Conservation (phyloP, 2,329 filamentous ascomycete species). For the Aschersonia sp. region DNA sequence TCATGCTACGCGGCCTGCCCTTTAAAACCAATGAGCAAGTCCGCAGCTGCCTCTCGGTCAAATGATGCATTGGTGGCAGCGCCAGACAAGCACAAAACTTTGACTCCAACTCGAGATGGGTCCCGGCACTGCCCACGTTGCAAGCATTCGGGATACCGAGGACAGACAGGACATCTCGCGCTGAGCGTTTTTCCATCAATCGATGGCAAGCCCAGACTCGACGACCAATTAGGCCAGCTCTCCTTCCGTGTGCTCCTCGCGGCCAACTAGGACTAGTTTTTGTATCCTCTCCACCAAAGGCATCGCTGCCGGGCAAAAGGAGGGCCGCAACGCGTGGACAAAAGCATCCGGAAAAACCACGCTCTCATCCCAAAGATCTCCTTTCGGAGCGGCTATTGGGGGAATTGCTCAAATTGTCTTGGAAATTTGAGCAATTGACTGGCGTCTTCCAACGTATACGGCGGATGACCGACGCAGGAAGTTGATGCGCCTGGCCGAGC, state of each 20-base stretch:
- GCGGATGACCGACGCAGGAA: slow-evolving; percentile 26
- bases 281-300: slow-evolving; percentile 58
- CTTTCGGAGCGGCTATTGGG: slow-evolving; percentile 33
- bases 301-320: slow-evolving; percentile 23
- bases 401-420: slow-evolving; percentile 14
- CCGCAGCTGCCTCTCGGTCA: neutral
- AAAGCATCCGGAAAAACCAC: slow-evolving; percentile 97
- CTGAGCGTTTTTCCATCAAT: neutral
- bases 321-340: slow-evolving; percentile 66
- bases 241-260: slow-evolving; percentile 71
- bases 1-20: slow-evolving; percentile 20
- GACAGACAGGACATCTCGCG: neutral
- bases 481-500: slow-evolving; percentile 45
- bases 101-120: slow-evolving; percentile 90
- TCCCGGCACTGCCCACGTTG: slow-evolving; percentile 32
- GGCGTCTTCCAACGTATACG: slow-evolving; percentile 30
- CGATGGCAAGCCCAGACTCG: neutral
- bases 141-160: too few species aligned
- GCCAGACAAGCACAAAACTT: slow-evolving; percentile 80
- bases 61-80: slow-evolving; percentile 7
- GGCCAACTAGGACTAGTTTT: slow-evolving; percentile 89
- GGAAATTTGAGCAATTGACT: slow-evolving; percentile 20
- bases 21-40: slow-evolving; percentile 10
- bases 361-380: slow-evolving; percentile 35
- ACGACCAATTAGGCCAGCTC: slow-evolving; percentile 5